These are phyloP conservation scores for Microbotryomycetes sp. DNA, from an alignment of 1,284 basidiomycete species.

Conservation along the genomic window DNA sequence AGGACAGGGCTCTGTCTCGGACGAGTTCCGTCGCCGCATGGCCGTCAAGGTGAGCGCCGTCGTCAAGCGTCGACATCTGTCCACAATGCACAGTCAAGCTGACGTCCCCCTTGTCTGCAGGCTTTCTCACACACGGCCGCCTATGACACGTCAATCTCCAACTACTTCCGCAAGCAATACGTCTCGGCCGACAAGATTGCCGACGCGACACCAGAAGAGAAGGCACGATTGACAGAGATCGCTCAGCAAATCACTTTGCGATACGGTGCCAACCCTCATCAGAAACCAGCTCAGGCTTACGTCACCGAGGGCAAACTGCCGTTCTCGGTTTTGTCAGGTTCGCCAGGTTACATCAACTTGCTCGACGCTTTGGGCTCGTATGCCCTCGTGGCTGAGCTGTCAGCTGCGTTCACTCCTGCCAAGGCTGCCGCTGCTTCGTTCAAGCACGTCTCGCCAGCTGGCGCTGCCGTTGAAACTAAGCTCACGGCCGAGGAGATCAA, in stretches of 20 bases:
- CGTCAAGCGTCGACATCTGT: not conserved
- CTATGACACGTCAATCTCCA: slow-evolving; percentile 92
- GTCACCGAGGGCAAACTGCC: slow-evolving; percentile 84
- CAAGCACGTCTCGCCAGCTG: slow-evolving; percentile 98
- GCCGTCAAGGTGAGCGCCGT: slow-evolving; percentile 61
- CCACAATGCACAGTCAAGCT: not conserved
- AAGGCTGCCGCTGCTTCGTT: slow-evolving; percentile 96
- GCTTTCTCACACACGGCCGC: slow-evolving; percentile 93
- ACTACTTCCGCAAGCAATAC: slow-evolving; percentile 96
- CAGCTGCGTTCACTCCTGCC: slow-evolving; percentile 56
- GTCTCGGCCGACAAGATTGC: slow-evolving; percentile 61
- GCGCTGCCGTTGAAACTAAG: slow-evolving; percentile 83
- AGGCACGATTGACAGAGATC: slow-evolving; percentile 54
- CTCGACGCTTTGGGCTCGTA: slow-evolving; percentile 96
- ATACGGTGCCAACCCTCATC: slow-evolving; percentile 98
- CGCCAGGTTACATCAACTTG: slow-evolving; percentile 99
- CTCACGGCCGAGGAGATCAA: slow-evolving; percentile 81
- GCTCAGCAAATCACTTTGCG: slow-evolving; percentile 81
- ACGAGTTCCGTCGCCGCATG: slow-evolving; percentile 65
- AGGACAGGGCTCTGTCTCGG: slow-evolving; percentile 61
- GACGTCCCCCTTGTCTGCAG: slow-evolving; percentile 25
- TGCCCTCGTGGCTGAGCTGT: slow-evolving; percentile 90
- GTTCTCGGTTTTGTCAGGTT: slow-evolving; percentile 89
- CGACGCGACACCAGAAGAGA: slow-evolving; percentile 52
- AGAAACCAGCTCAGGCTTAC: slow-evolving; percentile 96